Evolutionary conservation across 1,284 basidiomycete species (phyloP), one percentile per base, ranked within the genome.

Genomic region (Ustilago xerochloae): DNA sequence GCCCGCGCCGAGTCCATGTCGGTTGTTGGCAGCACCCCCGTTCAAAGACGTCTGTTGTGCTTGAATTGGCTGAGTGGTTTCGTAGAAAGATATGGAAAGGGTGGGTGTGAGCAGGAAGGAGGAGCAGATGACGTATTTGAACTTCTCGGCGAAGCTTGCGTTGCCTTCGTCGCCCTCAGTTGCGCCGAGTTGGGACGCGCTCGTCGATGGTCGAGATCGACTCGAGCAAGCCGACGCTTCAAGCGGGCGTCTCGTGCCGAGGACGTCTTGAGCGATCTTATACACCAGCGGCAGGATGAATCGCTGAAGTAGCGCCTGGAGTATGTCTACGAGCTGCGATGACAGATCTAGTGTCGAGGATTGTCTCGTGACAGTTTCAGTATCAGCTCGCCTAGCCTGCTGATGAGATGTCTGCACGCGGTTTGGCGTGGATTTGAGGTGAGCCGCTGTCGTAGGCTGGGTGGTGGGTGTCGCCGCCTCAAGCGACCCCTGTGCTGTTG

Each of bases 81-180:
- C 80, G 68, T 83, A 84, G 54, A 78, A 77, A 12, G 80, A 82
- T 38, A 84, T 82, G 18, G 81, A 81, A 26, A 84, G 71, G 35
- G 63, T 76, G 6, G 78, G 63, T 3, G 80, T 80, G 30, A 84
- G 73, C 20, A 84, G 75, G 55, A 79, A 81, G 6, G 81, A 82
- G 5, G 82, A 81, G 58, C 79, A 81, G 50, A 84, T 66, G 48
- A 63, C 54, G 38, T 79, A 79, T 46, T 81, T 81, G 75, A 84
- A 82, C n/a, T 49, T 62, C 47, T 84, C 82, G 6, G 75, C 63
- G 48, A 82, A 83, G 43, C 52, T 49, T 13, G 43, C 45, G 28
- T 26, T 38, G n/a, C 43, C 45, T 18, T 56, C 55, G 29, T 63
- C 38, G 4, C 3, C 24, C 20, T 32, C 36, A 0, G 18, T 30